phyloP scores from a whole-genome alignment of 768 basidiomycete genomes.

The Leccinum boreale region DNA sequence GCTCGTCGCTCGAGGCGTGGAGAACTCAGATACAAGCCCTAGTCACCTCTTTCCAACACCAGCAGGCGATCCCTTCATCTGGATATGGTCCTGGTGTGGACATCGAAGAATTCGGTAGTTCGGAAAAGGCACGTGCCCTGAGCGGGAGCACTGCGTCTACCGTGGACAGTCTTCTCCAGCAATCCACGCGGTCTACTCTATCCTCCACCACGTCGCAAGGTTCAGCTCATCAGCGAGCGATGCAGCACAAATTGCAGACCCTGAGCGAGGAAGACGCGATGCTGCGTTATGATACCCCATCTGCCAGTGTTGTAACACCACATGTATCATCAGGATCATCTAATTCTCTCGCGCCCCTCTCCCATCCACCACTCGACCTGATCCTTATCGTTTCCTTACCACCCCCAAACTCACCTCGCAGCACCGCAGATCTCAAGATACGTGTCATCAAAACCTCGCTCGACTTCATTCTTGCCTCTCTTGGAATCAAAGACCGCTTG shows the following conservation, averaged over 20 bases:
- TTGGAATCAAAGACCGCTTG: constrained; percentile 76
- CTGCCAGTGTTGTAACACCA: constrained; percentile 59
- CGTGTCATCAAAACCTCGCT: constrained; percentile 87
- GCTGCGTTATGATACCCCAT: constrained; percentile 49
- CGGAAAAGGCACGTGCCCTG: constrained; percentile 72
- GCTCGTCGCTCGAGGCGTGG: constrained; percentile 88
- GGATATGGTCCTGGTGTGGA: constrained; percentile 41
- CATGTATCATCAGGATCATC: constrained; percentile 72
- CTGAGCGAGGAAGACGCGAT: constrained; percentile 73
- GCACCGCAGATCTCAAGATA: constrained; percentile 81
- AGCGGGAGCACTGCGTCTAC: constrained; percentile 68
- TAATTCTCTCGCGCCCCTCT: constrained; percentile 75
- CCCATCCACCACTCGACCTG: constrained; percentile 87
- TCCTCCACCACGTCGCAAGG: constrained; percentile 75
- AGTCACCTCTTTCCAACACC: constrained; percentile 66
- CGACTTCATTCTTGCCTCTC: constrained; percentile 77
- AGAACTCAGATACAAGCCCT: constrained; percentile 76
- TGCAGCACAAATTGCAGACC: constrained; percentile 51
- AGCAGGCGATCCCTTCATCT: constrained; percentile 38
- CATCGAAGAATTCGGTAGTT: constrained; percentile 78
- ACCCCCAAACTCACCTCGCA: constrained; percentile 62
- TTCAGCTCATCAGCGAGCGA: constrained; percentile 39
- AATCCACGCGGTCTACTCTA: constrained; percentile 62
- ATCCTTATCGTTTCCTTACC: constrained; percentile 91
- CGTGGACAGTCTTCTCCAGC: constrained; percentile 61